Conservation (phyloP, 768 basidiomycete species). For the Russula compacta region DNA sequence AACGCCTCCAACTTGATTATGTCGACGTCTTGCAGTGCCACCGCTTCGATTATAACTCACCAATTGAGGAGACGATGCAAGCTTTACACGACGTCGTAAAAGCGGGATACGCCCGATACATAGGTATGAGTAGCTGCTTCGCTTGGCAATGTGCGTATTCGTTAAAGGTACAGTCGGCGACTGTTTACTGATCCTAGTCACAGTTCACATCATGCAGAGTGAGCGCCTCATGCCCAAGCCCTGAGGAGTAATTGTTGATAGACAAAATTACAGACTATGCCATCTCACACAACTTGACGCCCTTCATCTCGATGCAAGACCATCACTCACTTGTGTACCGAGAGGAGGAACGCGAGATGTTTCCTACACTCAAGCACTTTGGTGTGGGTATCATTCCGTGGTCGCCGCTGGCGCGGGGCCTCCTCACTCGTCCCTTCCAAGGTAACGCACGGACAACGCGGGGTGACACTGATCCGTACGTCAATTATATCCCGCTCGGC, state of each 20-base stretch:
- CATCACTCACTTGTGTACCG: conserved; percentile 31
- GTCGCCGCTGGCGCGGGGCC: conserved; percentile 16
- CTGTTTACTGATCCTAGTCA: conserved; percentile 5
- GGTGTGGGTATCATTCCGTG: conserved; percentile 17
- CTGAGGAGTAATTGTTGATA: conserved; percentile 9
- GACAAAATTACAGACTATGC: conserved; percentile 17
- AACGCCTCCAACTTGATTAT: conserved; percentile 66
- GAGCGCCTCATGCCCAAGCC: not conserved
- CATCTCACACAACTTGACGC: conserved; percentile 11
- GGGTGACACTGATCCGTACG: not conserved
- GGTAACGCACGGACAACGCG: not conserved
- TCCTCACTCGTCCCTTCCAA: conserved; percentile 15
- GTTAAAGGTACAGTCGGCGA: not conserved
- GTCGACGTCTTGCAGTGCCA: conserved; percentile 63
- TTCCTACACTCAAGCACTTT: conserved; percentile 25
- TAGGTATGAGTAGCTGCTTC: conserved; percentile 25
- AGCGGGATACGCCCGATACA: conserved; percentile 31
- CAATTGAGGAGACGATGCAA: conserved; percentile 25
- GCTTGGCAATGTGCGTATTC: conserved; percentile 25
- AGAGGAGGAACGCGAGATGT: conserved; percentile 33
- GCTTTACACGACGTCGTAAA: conserved; percentile 34
- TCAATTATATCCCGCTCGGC: no score
- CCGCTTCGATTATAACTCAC: conserved; percentile 31
- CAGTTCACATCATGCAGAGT: conserved; percentile 19
- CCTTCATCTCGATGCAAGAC: conserved; percentile 19